These are phyloP conservation scores for Naganishia vishniacii DNA, from an alignment of 768 basidiomycete species.

Conservation along the genomic window DNA sequence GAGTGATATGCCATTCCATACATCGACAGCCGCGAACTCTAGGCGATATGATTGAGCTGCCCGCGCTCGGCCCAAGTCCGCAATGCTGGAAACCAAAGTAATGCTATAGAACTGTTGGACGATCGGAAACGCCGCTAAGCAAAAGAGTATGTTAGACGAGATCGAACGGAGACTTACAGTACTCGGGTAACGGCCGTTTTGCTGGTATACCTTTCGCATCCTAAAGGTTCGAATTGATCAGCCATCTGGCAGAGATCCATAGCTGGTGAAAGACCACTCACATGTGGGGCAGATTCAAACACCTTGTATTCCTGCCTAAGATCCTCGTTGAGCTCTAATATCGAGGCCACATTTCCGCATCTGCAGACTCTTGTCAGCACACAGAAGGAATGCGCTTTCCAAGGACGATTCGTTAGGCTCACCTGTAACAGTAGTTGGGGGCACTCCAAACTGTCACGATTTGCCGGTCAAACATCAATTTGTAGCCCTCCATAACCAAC, in stretches of 20 bases:
- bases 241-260: not conserved
- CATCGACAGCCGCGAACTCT: no score
- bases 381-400: not conserved
- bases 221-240: not conserved
- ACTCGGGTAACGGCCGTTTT: slow-evolving; percentile 49
- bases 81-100: no score
- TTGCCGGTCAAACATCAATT: slow-evolving; percentile 89
- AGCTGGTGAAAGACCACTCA: slow-evolving; percentile 48
- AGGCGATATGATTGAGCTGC: no score
- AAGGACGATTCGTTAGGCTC: slow-evolving; percentile 42
- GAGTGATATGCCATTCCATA: no score
- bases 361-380: slow-evolving; percentile 50
- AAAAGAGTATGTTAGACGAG: no score
- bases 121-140: not conserved
- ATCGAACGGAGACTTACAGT: no score
- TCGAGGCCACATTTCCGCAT: slow-evolving; percentile 93
- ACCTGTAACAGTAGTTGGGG: slow-evolving; percentile 94
- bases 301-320: slow-evolving; percentile 93
- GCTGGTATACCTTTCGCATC: slow-evolving; percentile 48
- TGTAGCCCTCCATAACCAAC: slow-evolving; percentile 94
- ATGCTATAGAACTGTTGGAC: slow-evolving; percentile 6
- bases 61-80: no score
- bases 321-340: slow-evolving; percentile 87
- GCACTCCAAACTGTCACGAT: slow-evolving; percentile 99
- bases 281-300: slow-evolving; percentile 81